These are phyloP conservation scores for Gautieria morchelliformis DNA, from an alignment of 768 basidiomycete species.

Conservation along the genomic window DNA sequence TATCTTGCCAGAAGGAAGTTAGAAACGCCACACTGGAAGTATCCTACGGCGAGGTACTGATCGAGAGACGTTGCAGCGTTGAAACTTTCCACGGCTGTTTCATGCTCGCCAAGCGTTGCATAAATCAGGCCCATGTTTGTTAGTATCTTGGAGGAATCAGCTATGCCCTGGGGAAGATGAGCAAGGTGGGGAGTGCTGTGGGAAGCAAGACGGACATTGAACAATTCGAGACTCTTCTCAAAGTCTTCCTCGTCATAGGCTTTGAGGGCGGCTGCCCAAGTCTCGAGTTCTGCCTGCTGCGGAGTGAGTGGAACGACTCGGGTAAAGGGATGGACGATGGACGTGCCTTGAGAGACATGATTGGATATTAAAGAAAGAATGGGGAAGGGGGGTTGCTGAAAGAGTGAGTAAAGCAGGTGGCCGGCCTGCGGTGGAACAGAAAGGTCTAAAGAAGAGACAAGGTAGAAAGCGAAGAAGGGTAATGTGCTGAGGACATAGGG, in stretches of 20 bases:
- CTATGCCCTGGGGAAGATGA: conserved; percentile 45
- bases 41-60: conserved; percentile 81
- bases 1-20: conserved; percentile 77
- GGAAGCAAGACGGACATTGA: conserved; percentile 43
- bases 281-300: conserved; percentile 52
- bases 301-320: background rate
- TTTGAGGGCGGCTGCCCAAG: conserved; percentile 78
- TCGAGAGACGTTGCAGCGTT: conserved; percentile 69
- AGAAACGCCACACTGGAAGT: conserved; percentile 87
- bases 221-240: conserved; percentile 61
- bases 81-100: conserved; percentile 76
- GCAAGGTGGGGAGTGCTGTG: background rate
- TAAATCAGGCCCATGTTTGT: conserved; percentile 92
- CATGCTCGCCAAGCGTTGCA: conserved; percentile 84
- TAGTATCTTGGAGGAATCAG: conserved; percentile 81
- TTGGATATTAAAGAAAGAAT: background rate
- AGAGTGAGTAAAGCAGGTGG: conserved; percentile 5
- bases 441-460: background rate
- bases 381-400: background rate
- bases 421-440: conserved; percentile 7
- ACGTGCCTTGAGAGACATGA: conserved; percentile 29
- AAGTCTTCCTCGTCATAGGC: conserved; percentile 85
- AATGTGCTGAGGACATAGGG: background rate
- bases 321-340: background rate
- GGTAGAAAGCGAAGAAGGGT: background rate